These are phyloP conservation scores for Apiospora malaysiana DNA, from an alignment of 2,329 filamentous ascomycete species.

Conservation along the genomic window DNA sequence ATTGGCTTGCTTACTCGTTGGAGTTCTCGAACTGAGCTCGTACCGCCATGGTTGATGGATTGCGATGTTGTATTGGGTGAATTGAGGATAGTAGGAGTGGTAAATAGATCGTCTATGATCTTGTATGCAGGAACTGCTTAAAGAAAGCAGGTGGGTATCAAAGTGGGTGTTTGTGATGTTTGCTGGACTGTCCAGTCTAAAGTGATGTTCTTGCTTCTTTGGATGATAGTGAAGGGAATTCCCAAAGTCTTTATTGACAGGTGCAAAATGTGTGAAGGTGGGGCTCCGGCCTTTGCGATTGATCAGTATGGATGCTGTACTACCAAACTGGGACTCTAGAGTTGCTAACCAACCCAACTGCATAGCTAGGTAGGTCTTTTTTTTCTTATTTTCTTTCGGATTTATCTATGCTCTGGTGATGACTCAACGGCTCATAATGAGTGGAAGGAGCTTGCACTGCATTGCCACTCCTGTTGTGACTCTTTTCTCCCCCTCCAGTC, in stretches of 20 bases:
- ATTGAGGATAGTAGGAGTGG: not conserved
- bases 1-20: constrained; percentile 71
- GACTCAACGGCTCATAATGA: constrained; percentile 9
- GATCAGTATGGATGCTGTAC: not conserved
- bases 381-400: not conserved
- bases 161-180: constrained; percentile 12
- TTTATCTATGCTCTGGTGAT: not conserved
- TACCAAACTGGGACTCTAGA: not conserved
- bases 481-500: not conserved
- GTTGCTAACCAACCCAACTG: not conserved
- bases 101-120: constrained; percentile 2
- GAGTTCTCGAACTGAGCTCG: constrained; percentile 86
- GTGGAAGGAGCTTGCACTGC: not conserved
- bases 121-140: constrained; percentile 1
- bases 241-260: constrained; percentile 5
- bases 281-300: not conserved
- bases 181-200: not conserved
- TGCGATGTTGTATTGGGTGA: not conserved
- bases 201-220: not conserved
- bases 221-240: constrained; percentile 3
- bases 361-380: too few species aligned
- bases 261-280: constrained; percentile 17
- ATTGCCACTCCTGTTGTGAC: not conserved
- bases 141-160: constrained; percentile 19
- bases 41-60: constrained; percentile 62